These are phyloP conservation scores for Fomitopsis schrenkii DNA, from an alignment of 1,284 basidiomycete genomes.

Conservation along the genomic window DNA sequence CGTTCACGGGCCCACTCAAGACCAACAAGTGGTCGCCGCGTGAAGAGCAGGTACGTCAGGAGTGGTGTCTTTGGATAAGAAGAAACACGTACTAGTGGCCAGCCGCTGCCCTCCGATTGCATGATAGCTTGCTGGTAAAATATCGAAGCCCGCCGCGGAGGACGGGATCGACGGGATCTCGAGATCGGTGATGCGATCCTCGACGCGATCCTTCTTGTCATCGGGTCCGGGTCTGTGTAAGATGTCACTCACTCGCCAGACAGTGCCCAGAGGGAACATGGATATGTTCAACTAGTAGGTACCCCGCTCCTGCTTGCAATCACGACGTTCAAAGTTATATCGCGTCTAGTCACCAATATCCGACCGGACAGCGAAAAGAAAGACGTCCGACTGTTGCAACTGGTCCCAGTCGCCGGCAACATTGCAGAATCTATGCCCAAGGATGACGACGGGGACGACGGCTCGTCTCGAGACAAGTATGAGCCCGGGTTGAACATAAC, in stretches of 20 bases:
- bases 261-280: conserved; percentile 33
- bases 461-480: conserved; percentile 6
- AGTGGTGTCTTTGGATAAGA: not conserved
- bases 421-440: conserved; percentile 8
- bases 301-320: not conserved
- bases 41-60: conserved; percentile 25
- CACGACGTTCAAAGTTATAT: not conserved
- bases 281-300: conserved; percentile 31
- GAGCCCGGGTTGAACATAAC: conserved; percentile 22
- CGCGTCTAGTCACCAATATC: conserved; percentile 27
- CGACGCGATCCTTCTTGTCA: not conserved
- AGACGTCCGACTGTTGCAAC: conserved; percentile 34
- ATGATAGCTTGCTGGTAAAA: not conserved
- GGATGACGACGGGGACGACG: conserved; percentile 1
- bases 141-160: not conserved
- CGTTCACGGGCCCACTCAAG: conserved; percentile 23
- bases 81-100: not conserved
- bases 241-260: not conserved
- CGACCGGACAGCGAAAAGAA: conserved; percentile 34
- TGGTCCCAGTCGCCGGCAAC: conserved; percentile 36
- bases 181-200: not conserved
- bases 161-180: not conserved
- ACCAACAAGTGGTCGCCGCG: conserved; percentile 16
- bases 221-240: too few species aligned
- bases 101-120: not conserved